These are phyloP conservation scores for Boechera stricta DNA, from an alignment of 345 rosid species.

Conservation along the genomic window DNA sequence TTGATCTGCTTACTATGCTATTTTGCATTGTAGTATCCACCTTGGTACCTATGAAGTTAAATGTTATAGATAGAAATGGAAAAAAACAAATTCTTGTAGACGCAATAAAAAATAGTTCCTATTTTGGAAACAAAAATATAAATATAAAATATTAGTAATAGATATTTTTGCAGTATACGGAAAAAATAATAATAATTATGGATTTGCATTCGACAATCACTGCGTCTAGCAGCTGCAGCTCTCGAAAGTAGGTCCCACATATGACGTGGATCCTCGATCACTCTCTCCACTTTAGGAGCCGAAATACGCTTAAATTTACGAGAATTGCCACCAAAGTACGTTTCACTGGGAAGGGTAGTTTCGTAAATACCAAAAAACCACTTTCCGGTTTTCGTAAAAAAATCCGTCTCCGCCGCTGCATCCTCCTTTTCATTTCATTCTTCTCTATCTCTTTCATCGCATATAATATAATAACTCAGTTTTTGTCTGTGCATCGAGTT, in stretches of 20 bases:
- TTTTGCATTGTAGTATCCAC: too few species aligned
- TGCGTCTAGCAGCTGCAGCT: background rate
- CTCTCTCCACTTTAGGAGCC: background rate
- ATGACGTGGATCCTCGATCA: constrained; percentile 38
- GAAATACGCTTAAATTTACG: constrained; percentile 1
- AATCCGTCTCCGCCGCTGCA: constrained; percentile 45
- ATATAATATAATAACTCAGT: background rate
- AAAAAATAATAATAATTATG: too few species aligned
- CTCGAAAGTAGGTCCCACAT: constrained; percentile 27
- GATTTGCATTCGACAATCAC: too few species aligned
- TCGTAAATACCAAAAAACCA: constrained; percentile 23
- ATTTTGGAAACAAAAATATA: background rate
- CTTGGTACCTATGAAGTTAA: background rate
- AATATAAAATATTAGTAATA: too few species aligned
- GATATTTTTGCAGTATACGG: background rate
- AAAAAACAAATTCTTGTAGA: background rate
- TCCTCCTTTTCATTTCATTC: background rate
- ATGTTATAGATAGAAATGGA: background rate
- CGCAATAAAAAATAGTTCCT: background rate
- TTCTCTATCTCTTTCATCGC: background rate
- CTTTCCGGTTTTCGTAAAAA: constrained; percentile 29
- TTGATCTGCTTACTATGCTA: too few species aligned
- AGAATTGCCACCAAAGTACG: background rate
- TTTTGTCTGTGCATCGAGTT: constrained; percentile 23
- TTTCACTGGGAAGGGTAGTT: background rate